Evolutionary conservation across 2,329 filamentous ascomycete genomes (phyloP).

Genomic region (Trichothecium roseum): DNA sequence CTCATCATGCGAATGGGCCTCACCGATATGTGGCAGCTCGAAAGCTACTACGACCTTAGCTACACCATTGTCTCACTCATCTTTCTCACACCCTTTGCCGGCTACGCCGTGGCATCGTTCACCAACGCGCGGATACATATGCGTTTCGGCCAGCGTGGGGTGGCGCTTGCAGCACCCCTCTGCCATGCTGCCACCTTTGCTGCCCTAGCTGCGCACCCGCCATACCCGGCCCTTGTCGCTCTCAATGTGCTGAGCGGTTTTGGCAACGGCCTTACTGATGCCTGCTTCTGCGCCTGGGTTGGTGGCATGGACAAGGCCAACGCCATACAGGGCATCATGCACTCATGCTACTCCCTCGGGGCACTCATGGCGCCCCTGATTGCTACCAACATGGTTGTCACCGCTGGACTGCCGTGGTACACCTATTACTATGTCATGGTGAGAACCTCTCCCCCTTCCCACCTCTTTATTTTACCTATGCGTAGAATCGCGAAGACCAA

Average conservation of each 20-base stretch:
- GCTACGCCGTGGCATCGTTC: slow-evolving; percentile 51
- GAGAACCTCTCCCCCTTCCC: slow-evolving; percentile 18
- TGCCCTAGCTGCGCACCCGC: slow-evolving; percentile 50
- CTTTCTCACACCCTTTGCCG: slow-evolving; percentile 53
- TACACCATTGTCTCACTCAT: slow-evolving; percentile 53
- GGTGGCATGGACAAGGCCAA: slow-evolving; percentile 61
- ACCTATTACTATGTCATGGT: slow-evolving; percentile 64
- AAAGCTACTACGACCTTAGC: slow-evolving; percentile 47
- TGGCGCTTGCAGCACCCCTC: slow-evolving; percentile 50
- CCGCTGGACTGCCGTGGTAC: slow-evolving; percentile 50
- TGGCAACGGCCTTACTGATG: slow-evolving; percentile 53
- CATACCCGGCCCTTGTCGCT: slow-evolving; percentile 52
- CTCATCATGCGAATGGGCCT: not conserved
- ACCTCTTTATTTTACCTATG: not conserved
- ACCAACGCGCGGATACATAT: slow-evolving; percentile 51
- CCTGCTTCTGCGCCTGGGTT: slow-evolving; percentile 37
- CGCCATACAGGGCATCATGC: slow-evolving; percentile 54
- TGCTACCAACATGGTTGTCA: slow-evolving; percentile 57
- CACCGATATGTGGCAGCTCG: slow-evolving; percentile 30
- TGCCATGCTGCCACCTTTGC: slow-evolving; percentile 54
- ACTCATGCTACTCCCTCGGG: slow-evolving; percentile 55
- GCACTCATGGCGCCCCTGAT: slow-evolving; percentile 54
- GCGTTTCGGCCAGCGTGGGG: slow-evolving; percentile 52
- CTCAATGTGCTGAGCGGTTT: slow-evolving; percentile 55
- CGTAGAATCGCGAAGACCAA: too few species aligned